Evolutionary conservation across 805 yeast genomes (phyloP).

Genomic region (Metschnikowia noctiluminum): DNA sequence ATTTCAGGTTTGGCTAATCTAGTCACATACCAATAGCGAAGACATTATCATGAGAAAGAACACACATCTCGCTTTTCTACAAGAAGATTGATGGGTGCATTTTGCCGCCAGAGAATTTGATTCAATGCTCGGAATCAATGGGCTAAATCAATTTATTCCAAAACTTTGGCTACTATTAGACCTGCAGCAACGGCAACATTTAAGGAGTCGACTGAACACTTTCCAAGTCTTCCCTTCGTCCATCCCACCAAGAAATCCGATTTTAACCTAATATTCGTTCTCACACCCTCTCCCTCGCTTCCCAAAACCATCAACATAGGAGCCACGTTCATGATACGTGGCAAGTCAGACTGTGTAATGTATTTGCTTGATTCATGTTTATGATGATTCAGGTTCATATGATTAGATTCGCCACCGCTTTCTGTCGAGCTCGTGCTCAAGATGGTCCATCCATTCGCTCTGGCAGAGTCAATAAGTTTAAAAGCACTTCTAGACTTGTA

Average conservation of each 20-base stretch:
- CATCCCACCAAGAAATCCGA: slow-evolving; percentile 52
- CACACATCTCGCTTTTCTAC: too few species aligned
- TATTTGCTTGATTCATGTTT: slow-evolving; percentile 31
- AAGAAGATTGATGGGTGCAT: too few species aligned
- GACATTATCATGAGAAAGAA: too few species aligned
- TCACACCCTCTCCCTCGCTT: slow-evolving; percentile 80
- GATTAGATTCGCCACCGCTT: slow-evolving; percentile 19
- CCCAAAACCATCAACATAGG: slow-evolving; percentile 79
- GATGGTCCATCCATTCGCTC: slow-evolving; percentile 65
- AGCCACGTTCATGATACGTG: slow-evolving; percentile 37
- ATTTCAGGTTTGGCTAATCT: too few species aligned
- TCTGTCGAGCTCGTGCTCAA: slow-evolving; percentile 54
- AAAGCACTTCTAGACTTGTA: slow-evolving; percentile 58
- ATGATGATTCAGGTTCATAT: slow-evolving; percentile 25
- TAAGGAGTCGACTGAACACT: slow-evolving; percentile 62
- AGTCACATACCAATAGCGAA: too few species aligned
- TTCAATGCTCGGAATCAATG: too few species aligned
- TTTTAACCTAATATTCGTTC: slow-evolving; percentile 58
- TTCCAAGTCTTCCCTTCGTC: slow-evolving; percentile 28
- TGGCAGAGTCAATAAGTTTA: slow-evolving; percentile 55
- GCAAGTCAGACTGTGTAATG: slow-evolving; percentile 42
- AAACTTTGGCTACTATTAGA: slow-evolving; percentile 42
- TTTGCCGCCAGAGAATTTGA: too few species aligned
- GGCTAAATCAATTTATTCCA: slow-evolving; percentile 1
- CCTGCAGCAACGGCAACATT: slow-evolving; percentile 92